A percentile compares a stretch with the other conserved stretches of the same genome.
Evolutionary conservation across 2,329 filamentous ascomycete genomes (phyloP).

Genomic region (Samsoniella hepiali): DNA sequence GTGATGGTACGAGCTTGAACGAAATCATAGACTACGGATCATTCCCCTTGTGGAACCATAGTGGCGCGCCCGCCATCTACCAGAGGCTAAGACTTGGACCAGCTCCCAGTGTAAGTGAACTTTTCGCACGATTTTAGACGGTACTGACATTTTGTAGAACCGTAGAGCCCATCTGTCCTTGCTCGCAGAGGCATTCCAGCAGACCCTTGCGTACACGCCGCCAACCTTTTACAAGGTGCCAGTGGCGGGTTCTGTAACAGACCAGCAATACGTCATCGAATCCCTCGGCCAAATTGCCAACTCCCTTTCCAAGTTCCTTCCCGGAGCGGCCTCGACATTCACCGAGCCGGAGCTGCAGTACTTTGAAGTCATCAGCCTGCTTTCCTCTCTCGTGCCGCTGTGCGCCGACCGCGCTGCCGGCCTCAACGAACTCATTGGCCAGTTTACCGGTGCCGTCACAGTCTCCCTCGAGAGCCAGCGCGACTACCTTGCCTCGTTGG

Average conservation of each 20-base stretch:
- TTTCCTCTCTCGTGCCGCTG: constrained; percentile 36
- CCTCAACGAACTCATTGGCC: constrained; percentile 26
- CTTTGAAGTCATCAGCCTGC: constrained; percentile 42
- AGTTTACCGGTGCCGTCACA: constrained; percentile 28
- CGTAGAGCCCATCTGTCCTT: constrained; percentile 47
- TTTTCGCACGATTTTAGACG: not conserved
- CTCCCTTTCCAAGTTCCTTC: constrained; percentile 40
- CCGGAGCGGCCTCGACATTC: constrained; percentile 30
- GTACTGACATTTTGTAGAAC: constrained; percentile 36
- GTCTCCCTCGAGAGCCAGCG: constrained; percentile 29
- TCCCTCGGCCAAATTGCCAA: constrained; percentile 41
- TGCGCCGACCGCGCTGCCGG: constrained; percentile 25
- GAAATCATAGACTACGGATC: constrained; percentile 51
- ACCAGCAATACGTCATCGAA: constrained; percentile 44
- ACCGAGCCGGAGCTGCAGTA: constrained; percentile 43
- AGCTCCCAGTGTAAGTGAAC: constrained; percentile 44
- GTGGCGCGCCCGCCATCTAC: constrained; percentile 37
- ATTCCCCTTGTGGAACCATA: constrained; percentile 46
- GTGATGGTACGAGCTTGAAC: constrained; percentile 37
- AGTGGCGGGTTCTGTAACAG: constrained; percentile 35
- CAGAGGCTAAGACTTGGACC: constrained; percentile 50
- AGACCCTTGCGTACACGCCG: constrained; percentile 46
- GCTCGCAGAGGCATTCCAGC: constrained; percentile 50
- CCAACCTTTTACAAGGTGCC: constrained; percentile 50
- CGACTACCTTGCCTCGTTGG: constrained; percentile 19